Evolutionary conservation across 2,329 filamentous ascomycete species (phyloP).

Genomic region (Knufia petricola): DNA sequence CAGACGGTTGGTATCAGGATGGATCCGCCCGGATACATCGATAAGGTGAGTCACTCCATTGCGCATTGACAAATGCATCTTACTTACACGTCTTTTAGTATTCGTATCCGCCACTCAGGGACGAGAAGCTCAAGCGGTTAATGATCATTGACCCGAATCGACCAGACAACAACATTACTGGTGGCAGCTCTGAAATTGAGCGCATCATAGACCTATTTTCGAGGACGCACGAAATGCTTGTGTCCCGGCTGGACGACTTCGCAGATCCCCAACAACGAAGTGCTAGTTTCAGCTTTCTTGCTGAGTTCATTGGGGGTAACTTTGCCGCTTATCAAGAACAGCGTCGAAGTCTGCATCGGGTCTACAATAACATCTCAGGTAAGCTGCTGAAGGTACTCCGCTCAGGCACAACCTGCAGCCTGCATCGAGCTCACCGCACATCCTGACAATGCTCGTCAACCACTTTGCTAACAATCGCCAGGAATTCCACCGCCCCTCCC

Average conservation of each 20-base stretch:
- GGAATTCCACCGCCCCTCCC: neutral
- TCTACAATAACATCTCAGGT: constrained; percentile 28
- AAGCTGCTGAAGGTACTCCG: neutral
- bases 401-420: too few species aligned
- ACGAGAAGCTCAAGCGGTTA: constrained; percentile 55
- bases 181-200: constrained; percentile 63
- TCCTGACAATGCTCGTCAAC: neutral
- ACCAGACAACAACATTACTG: constrained; percentile 75
- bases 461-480: neutral
- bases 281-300: constrained; percentile 51
- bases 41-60: constrained; percentile 55
- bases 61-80: too few species aligned
- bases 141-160: constrained; percentile 91
- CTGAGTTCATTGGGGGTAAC: constrained; percentile 63
- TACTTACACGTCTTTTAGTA: constrained; percentile 12
- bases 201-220: constrained; percentile 62
- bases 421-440: too few species aligned
- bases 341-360: constrained; percentile 50
- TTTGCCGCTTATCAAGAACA: constrained; percentile 66
- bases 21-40: constrained; percentile 62
- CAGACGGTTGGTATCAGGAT: constrained; percentile 62
- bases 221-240: constrained; percentile 50
- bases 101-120: constrained; percentile 25
- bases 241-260: constrained; percentile 43
- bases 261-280: constrained; percentile 26